These are phyloP conservation scores for Plasmodium gonderi DNA, from an alignment of 169 alveolate species.

Conservation along the genomic window DNA sequence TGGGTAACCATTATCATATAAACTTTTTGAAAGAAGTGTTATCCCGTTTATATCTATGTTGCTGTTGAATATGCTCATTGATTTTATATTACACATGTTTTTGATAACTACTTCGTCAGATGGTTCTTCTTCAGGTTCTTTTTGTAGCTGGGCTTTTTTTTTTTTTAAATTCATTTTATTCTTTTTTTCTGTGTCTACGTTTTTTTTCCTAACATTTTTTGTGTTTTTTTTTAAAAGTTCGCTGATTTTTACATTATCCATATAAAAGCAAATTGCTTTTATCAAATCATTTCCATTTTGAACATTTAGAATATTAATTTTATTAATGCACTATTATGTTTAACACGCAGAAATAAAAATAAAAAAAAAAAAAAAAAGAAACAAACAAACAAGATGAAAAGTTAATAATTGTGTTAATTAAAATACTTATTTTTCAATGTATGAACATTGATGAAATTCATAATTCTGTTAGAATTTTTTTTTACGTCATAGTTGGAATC, in stretches of 20 bases:
- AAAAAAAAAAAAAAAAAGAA: neutral
- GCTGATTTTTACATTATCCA: slow-evolving; percentile 54
- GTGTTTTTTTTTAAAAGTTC: slow-evolving; percentile 62
- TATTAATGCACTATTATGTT: slow-evolving; percentile 25
- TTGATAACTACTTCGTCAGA: slow-evolving; percentile 20
- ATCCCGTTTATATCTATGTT: slow-evolving; percentile 50
- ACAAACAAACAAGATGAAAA: neutral
- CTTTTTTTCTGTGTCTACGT: slow-evolving; percentile 6
- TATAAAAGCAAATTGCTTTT: slow-evolving; percentile 55
- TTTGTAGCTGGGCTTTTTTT: slow-evolving; percentile 2
- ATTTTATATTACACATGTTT: slow-evolving; percentile 32
- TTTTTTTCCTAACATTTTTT: slow-evolving; percentile 33
- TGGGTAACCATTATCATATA: slow-evolving; percentile 54
- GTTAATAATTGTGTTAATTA: neutral
- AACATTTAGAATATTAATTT: slow-evolving; percentile 35
- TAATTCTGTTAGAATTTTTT: neutral
- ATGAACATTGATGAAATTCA: neutral
- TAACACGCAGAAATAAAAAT: neutral
- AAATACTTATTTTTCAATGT: neutral
- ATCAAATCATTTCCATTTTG: slow-evolving; percentile 61
- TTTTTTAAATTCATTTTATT: slow-evolving; percentile 9
- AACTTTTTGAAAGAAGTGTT: slow-evolving; percentile 40
- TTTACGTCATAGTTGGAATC: slow-evolving; percentile 67
- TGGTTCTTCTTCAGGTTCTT: slow-evolving; percentile 12
- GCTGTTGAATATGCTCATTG: slow-evolving; percentile 44